Conservation (phyloP, 108 stramenopile species). For the Poteriospumella lacustris region DNA sequence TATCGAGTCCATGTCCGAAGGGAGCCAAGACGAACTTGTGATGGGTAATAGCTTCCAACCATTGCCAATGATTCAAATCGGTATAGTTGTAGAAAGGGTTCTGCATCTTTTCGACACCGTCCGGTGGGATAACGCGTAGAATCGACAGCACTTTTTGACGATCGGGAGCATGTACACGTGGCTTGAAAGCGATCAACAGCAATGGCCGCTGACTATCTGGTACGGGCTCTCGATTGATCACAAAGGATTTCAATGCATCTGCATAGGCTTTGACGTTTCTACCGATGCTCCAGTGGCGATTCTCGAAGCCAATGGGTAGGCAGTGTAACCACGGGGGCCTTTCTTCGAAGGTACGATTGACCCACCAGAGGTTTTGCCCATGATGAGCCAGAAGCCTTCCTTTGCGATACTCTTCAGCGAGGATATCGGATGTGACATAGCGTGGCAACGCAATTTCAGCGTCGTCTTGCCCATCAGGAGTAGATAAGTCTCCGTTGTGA, state of each 20-base stretch:
- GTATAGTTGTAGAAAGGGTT: background rate
- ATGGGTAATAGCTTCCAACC: background rate
- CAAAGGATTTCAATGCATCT: background rate
- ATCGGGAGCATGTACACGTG: background rate
- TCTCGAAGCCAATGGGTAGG: slow-evolving; percentile 1
- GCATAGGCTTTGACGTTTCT: background rate
- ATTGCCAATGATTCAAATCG: background rate
- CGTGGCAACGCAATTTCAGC: background rate
- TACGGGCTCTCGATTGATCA: background rate
- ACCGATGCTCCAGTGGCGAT: background rate
- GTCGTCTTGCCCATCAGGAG: background rate
- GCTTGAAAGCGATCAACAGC: background rate
- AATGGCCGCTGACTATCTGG: background rate
- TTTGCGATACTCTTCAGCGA: background rate
- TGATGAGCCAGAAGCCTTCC: background rate
- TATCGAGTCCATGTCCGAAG: slow-evolving; percentile 16
- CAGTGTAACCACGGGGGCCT: background rate
- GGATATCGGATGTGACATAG: background rate
- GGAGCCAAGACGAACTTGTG: background rate
- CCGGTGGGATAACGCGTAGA: background rate
- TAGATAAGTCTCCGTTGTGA: background rate
- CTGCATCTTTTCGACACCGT: background rate
- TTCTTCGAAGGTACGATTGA: background rate
- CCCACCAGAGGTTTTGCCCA: slow-evolving; percentile 1
- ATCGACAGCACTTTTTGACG: background rate